phyloP scores from a whole-genome alignment of 2,329 filamentous ascomycete genomes.

The Trichoderma guizhouense region DNA sequence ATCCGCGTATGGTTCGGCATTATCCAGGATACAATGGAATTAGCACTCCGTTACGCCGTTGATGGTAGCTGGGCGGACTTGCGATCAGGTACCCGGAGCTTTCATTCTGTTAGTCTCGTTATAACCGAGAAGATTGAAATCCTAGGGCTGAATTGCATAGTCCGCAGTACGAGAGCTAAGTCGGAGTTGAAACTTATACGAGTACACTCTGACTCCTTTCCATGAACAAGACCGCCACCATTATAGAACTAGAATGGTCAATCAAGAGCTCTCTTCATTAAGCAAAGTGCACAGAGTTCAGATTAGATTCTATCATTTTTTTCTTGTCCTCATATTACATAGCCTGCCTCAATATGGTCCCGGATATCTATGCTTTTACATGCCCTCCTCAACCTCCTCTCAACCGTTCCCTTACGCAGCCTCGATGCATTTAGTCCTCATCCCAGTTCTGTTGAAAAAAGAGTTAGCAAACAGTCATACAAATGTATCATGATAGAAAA shows the following conservation, averaged over 20 bases:
- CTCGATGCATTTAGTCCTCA: slow-evolving; percentile 51
- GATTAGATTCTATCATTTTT: slow-evolving; percentile 18
- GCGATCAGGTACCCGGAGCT: not conserved
- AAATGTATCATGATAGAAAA: not conserved
- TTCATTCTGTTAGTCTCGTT: not conserved
- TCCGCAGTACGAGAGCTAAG: not conserved
- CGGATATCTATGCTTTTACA: slow-evolving; percentile 27
- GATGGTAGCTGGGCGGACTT: not conserved
- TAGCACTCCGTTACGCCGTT: not conserved
- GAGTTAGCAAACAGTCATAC: slow-evolving; percentile 28
- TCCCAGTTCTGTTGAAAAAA: slow-evolving; percentile 54
- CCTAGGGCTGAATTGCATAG: no score
- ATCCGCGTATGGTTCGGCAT: not conserved
- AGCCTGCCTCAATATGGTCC: slow-evolving; percentile 4
- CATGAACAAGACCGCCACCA: not conserved
- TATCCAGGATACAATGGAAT: not conserved
- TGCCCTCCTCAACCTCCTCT: slow-evolving; percentile 11
- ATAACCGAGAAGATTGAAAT: no score
- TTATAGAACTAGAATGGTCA: not conserved
- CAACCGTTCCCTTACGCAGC: not conserved
- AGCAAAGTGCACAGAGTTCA: not conserved
- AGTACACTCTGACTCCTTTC: not conserved
- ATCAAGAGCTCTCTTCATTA: not conserved
- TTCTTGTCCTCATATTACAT: slow-evolving; percentile 13
- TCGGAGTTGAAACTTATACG: not conserved